A percentile compares a stretch with the other conserved stretches of the same genome.
Evolutionary conservation across 1,139 yeast genomes (phyloP).

Genomic region (Barnettozyma hawaiiensis): DNA sequence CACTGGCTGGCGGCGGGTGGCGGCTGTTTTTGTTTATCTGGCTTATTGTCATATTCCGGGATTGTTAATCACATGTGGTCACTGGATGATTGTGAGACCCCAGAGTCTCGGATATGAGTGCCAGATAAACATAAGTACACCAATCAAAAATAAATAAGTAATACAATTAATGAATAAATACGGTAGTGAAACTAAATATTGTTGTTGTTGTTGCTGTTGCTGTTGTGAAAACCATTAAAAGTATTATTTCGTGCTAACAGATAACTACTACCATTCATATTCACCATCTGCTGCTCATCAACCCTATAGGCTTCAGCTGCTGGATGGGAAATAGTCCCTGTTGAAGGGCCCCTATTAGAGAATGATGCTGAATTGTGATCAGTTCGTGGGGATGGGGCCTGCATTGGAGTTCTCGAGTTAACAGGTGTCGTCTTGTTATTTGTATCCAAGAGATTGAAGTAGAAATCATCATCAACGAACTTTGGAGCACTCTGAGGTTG

Average conservation of each 20-base stretch:
- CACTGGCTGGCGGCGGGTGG: background rate
- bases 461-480: conserved; percentile 21
- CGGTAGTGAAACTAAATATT: background rate
- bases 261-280: background rate
- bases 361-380: background rate
- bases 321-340: background rate
- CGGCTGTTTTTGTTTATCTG: background rate
- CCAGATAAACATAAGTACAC: no score
- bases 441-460: conserved; percentile 16
- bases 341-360: background rate
- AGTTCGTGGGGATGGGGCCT: background rate
- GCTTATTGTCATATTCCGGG: background rate
- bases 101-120: no score
- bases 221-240: background rate
- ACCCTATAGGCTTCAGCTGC: background rate
- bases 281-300: background rate
- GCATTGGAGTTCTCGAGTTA: background rate
- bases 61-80: background rate
- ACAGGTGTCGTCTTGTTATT: background rate
- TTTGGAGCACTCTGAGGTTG: conserved; percentile 13
- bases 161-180: background rate
- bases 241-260: background rate
- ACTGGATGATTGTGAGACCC: no score
- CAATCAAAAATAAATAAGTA: background rate
- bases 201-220: background rate